A percentile compares a stretch with the other conserved stretches of the same genome.
phyloP scores from a whole-genome alignment of 2,329 filamentous ascomycete genomes.

The Aspergillus hortae region DNA sequence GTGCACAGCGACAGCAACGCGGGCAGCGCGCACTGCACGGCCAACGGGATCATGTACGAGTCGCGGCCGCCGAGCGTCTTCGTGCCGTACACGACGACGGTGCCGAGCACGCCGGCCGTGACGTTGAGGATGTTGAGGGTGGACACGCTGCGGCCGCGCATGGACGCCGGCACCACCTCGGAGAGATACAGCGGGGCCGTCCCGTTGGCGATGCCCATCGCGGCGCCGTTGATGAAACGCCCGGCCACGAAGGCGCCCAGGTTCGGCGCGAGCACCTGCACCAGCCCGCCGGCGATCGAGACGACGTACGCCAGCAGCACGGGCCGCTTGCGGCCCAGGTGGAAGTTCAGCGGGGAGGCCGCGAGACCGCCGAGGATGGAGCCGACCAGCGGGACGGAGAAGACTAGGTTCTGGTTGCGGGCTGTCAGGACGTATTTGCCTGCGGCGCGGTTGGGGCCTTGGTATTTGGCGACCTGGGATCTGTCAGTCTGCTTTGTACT shows the following conservation, averaged over 20 bases:
- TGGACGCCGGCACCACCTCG: conserved; percentile 32
- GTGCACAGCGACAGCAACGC: conserved; percentile 28
- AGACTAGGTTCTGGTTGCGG: conserved; percentile 33
- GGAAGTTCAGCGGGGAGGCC: conserved; percentile 31
- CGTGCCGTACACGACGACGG: conserved; percentile 31
- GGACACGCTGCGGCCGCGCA: conserved; percentile 30
- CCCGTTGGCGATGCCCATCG: conserved; percentile 31
- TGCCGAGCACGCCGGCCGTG: conserved; percentile 29
- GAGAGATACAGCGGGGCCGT: conserved; percentile 36
- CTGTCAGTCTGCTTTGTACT: too few species aligned
- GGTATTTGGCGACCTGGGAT: conserved; percentile 26
- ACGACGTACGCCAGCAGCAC: conserved; percentile 30
- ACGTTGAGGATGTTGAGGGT: conserved; percentile 31
- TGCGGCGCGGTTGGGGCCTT: conserved; percentile 24
- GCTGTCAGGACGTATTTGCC: conserved; percentile 25
- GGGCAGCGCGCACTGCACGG: conserved; percentile 32
- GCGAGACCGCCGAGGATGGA: conserved; percentile 30
- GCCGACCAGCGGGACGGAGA: conserved; percentile 35
- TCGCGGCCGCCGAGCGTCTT: conserved; percentile 21
- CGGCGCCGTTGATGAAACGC: conserved; percentile 29
- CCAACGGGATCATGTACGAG: conserved; percentile 35
- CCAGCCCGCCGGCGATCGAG: conserved; percentile 30
- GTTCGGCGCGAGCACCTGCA: conserved; percentile 36
- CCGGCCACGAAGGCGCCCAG: conserved; percentile 32
- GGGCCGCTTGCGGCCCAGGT: conserved; percentile 33